Percentiles rank a stretch among this genome's conserved stretches.
Evolutionary conservation across 2,329 filamentous ascomycete genomes (phyloP).

Genomic region (Epichloe bromicola): DNA sequence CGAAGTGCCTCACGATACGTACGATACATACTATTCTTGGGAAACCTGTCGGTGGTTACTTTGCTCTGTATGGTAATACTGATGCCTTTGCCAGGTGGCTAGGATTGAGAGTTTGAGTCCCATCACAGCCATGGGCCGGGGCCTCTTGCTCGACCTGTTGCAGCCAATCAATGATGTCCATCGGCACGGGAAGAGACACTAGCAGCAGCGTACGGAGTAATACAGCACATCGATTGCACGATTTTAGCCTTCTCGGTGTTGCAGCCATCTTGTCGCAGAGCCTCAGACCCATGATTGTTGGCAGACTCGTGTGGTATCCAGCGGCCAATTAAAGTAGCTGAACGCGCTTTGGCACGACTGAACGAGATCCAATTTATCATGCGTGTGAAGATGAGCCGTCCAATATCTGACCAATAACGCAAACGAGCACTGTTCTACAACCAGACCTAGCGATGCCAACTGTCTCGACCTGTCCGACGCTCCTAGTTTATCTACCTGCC

Average conservation of each 20-base stretch:
- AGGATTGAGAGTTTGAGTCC: neutral
- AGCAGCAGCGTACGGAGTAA: neutral
- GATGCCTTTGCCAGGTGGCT: neutral
- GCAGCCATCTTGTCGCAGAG: neutral
- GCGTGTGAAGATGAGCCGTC: constrained; percentile 3
- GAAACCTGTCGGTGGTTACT: too few relatives aligned
- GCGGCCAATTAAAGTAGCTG: constrained; percentile 1
- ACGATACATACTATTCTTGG: neutral
- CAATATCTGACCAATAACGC: neutral
- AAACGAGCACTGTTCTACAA: neutral
- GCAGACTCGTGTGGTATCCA: neutral
- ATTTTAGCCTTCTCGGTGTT: constrained; percentile 3
- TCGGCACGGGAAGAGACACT: neutral
- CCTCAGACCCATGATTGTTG: neutral
- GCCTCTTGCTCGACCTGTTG: neutral
- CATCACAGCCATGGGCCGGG: neutral
- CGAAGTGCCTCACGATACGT: neutral
- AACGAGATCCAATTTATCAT: constrained; percentile 6
- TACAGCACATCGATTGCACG: neutral
- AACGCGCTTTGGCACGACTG: constrained; percentile 5
- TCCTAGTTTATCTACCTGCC: too few relatives aligned
- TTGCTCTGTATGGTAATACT: too few relatives aligned
- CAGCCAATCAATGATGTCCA: constrained; percentile 1
- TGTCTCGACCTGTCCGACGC: neutral
- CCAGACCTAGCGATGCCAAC: neutral